Base-by-base conservation (phyloP, 129 eudicot species). In the Saussurea involucrata region DNA sequence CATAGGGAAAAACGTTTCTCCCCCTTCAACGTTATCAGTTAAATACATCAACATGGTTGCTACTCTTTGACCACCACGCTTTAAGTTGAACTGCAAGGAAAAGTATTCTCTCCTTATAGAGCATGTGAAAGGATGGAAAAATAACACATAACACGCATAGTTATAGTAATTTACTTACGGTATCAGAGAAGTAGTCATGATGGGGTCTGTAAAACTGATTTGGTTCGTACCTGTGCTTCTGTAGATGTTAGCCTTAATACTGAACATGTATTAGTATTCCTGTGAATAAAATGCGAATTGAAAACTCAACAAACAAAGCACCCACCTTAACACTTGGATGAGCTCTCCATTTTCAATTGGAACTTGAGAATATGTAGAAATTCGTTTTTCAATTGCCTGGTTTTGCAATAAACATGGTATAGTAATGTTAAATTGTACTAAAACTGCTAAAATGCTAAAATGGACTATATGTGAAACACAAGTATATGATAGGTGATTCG, bases 11-110 rank as follows among this genome's bases (percentile, higher is more conserved):
- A 84, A 86, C 64, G 98, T 94, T 82, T 94, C 98, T 79, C 98
- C 98, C 77, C 97, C 98, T 76, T 86, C 93, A 66, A 91, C 96
- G 66, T 89, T 89, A 84, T 89, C 97, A n/a, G 90, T 94, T 78
- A 94, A 84, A 80, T 94, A 94, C 96, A 94, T 91, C 73, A 94
- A 89, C 96, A 94, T 87, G 10, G 98, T 91, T 36, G 97, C 97
- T 66, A 94, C 85, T 83, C 98, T 86, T 87, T 94, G 98, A 80
- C 98, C 98, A 58, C 97, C 97, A 49, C 88, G 91, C 87, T 94
- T 89, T 81, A 91, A 76, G 77, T 91, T 95, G 77, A 87, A 88
- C 98, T 95, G 88, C 78, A 85, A 78, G 49, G 28, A 81, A 75
- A 81, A 66, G 34, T 32, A 69, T 4, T 29, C 8, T 6, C 58